Evolutionary conservation across 2,329 filamentous ascomycete genomes (phyloP).

Genomic region (Xylariaceae sp.): DNA sequence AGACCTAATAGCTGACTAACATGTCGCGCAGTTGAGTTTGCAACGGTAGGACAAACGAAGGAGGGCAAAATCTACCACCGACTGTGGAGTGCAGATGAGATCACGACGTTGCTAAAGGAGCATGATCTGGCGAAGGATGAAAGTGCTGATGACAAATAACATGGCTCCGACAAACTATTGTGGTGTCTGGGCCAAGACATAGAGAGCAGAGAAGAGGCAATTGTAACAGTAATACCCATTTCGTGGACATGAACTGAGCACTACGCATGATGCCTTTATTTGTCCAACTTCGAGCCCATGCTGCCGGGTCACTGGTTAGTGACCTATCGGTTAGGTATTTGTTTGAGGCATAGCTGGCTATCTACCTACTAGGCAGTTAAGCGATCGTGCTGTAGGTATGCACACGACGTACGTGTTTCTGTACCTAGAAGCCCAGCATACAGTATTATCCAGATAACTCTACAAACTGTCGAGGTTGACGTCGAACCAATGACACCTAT

Average conservation of each 20-base stretch:
- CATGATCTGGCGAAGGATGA: constrained; percentile 90
- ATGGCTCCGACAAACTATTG: constrained; percentile 1
- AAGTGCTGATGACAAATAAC: constrained; percentile 59
- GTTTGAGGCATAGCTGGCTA: too few species aligned
- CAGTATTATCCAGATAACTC: too few species aligned
- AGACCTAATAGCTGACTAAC: constrained; percentile 11
- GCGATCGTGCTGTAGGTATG: too few species aligned
- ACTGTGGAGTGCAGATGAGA: constrained; percentile 95
- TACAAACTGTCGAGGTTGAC: too few species aligned
- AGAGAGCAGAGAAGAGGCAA: constrained; percentile 15
- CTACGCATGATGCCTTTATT: background rate
- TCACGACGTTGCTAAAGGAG: constrained; percentile 87
- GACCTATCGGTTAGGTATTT: too few species aligned
- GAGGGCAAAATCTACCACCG: constrained; percentile 97
- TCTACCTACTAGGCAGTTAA: too few species aligned
- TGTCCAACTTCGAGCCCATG: background rate
- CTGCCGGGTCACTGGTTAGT: too few species aligned
- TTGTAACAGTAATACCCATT: constrained; percentile 22
- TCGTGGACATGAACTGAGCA: background rate
- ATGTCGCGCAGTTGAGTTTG: constrained; percentile 74
- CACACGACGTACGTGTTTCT: too few species aligned
- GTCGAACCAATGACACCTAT: too few species aligned
- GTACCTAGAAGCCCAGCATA: too few species aligned
- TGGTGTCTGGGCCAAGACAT: constrained; percentile 13
- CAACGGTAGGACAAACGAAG: constrained; percentile 92